Evolutionary conservation across 805 yeast genomes (phyloP), one percentile per base, ranked within the genome.

Genomic region (Priceomyces melissophilus): DNA sequence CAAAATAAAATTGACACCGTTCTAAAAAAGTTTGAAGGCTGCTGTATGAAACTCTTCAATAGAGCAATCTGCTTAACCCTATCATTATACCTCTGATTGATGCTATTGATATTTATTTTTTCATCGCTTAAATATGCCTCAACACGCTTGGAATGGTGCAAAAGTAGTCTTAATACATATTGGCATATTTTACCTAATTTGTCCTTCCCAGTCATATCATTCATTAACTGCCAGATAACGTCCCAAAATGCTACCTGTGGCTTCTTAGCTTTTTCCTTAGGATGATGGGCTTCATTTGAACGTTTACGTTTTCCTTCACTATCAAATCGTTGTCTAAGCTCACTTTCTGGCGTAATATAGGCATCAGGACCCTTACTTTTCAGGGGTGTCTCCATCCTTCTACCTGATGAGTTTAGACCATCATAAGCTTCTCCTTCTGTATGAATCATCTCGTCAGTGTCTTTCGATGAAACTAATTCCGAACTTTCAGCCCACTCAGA

Each of bases 171-270:
- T 32, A 84, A 55, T 0, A 75, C 56, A 54, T 82, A 82, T 52
- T 81, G 83, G 17, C 79, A 65, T 8, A 80, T 65, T 49, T 84
- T 84, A 16, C 86, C 84, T 45, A 82, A 44, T 53, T 82, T 82
- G 53, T 84, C 93, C 55, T 84, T 84, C 37, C 91, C 91, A 2
- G 78, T 72, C 20, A 84, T 55, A 35, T 73, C 72, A 38, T 75
- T 75, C 39, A 82, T 55, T 56, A 82, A 60, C 27, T 69, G 66
- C 61, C 81, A 71, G 38, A 80, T 61, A 4, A 82, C 64, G 35
- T 75, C 81, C 52, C 71, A 58, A 10, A 49, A 23, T 6, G 50
- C 40, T 6, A 63, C 55, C 2, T 40, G 25, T 20, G 25, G 25
- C 25, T 8, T 20, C 25, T 20, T 20, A 4, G 8, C 7, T 20